Percentiles rank a stretch among this genome's conserved stretches.
phyloP scores from a whole-genome alignment of 1,284 basidiomycete species.

The Papiliotrema flavescens region DNA sequence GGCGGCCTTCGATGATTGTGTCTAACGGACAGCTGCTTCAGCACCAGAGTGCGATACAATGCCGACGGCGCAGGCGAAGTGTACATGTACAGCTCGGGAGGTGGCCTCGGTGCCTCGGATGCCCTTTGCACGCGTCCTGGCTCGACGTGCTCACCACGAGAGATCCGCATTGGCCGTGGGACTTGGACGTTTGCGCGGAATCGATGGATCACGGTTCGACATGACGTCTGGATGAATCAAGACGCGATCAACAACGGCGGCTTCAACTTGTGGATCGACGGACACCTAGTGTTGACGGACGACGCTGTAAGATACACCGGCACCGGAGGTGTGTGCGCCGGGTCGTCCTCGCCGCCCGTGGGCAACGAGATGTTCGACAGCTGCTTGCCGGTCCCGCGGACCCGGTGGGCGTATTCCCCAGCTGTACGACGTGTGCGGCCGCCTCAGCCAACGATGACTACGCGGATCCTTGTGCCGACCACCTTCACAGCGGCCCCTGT shows the following conservation, averaged over 20 bases:
- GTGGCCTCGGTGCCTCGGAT: neutral
- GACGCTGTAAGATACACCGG: neutral
- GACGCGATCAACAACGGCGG: conserved; percentile 7
- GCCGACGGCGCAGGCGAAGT: neutral
- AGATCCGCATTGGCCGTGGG: neutral
- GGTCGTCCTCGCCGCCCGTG: neutral
- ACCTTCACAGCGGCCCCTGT: neutral
- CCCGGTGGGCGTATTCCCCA: neutral
- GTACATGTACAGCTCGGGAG: neutral
- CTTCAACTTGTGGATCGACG: conserved; percentile 15
- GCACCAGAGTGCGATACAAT: neutral
- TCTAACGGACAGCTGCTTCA: conserved; percentile 3
- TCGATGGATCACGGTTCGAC: conserved; percentile 3
- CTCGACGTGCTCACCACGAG: neutral
- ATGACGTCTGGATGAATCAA: conserved; percentile 7
- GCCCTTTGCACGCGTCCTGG: neutral
- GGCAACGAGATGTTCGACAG: neutral
- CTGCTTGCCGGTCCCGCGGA: neutral
- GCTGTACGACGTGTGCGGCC: neutral
- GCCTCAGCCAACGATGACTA: neutral
- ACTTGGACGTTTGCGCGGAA: neutral
- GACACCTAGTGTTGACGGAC: neutral
- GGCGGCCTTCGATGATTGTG: neutral
- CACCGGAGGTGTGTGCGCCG: neutral
- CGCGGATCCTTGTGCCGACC: neutral